Percentiles rank a stretch among this genome's conserved stretches.
Evolutionary conservation across 306 rosid species (phyloP).

Genomic region (Ormosia emarginata): DNA sequence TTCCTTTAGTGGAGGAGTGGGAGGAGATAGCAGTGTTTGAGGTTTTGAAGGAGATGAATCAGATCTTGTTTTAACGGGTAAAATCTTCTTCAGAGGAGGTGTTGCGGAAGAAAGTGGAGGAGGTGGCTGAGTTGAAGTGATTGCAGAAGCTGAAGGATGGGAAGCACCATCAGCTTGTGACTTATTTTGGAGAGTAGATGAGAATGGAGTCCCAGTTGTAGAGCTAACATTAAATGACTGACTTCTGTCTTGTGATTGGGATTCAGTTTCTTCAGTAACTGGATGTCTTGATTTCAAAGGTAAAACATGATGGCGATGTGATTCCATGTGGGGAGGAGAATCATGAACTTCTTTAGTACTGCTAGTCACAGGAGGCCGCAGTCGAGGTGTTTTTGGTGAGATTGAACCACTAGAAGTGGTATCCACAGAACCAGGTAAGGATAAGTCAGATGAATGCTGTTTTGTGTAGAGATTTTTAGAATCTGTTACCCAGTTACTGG

Average conservation of each 20-base stretch:
- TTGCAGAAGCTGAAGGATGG: neutral
- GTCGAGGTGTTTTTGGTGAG: slow-evolving; percentile 40
- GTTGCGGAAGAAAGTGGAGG: slow-evolving; percentile 23
- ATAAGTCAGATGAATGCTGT: neutral
- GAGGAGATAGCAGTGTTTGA: slow-evolving; percentile 6
- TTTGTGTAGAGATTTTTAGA: neutral
- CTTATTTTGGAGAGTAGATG: slow-evolving; percentile 12
- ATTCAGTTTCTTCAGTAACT: slow-evolving; percentile 16
- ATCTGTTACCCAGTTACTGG: neutral
- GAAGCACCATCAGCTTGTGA: slow-evolving; percentile 1
- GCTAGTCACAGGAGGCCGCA: neutral
- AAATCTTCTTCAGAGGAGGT: slow-evolving; percentile 3
- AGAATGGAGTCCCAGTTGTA: slow-evolving; percentile 11
- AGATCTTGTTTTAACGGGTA: neutral
- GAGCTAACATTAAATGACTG: slow-evolving; percentile 21
- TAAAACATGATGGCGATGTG: neutral
- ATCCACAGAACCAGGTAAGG: slow-evolving; percentile 21
- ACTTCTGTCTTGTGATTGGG: slow-evolving; percentile 24
- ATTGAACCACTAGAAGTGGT: slow-evolving; percentile 18
- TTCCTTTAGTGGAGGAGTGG: neutral
- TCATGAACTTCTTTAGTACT: slow-evolving; percentile 16
- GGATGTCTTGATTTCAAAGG: slow-evolving; percentile 8
- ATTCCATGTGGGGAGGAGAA: slow-evolving; percentile 19
- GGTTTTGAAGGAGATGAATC: slow-evolving; percentile 5
- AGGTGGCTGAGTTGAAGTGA: slow-evolving; percentile 12